Percentiles rank a stretch among this genome's conserved stretches.
Conservation (phyloP, 768 basidiomycete genomes). For the Amylocystis lapponica region DNA sequence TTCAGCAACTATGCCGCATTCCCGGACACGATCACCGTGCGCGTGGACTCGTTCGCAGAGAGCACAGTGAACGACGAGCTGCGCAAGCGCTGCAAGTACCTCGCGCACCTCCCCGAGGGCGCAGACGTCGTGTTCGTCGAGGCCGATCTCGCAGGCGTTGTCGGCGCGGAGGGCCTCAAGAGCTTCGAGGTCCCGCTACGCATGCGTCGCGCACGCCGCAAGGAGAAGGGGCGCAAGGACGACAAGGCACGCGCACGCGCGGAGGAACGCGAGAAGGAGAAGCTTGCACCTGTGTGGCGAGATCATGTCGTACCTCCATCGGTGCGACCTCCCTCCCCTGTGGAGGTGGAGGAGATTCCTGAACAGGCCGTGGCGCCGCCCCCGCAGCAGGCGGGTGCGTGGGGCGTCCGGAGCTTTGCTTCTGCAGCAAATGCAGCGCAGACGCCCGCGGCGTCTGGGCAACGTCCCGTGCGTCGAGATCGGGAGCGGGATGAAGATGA, state of each 20-base stretch:
- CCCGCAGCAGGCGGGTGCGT: slow-evolving; percentile 42
- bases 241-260: slow-evolving; percentile 75
- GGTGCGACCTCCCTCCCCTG: slow-evolving; percentile 39
- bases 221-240: slow-evolving; percentile 82
- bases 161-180: slow-evolving; percentile 69
- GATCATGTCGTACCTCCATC: slow-evolving; percentile 5
- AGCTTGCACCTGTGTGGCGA: slow-evolving; percentile 18
- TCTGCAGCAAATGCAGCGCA: slow-evolving; percentile 45
- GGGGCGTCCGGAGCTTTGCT: slow-evolving; percentile 81
- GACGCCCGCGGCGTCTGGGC: slow-evolving; percentile 7
- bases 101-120: slow-evolving; percentile 85
- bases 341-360: slow-evolving; percentile 47
- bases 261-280: slow-evolving; percentile 67
- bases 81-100: slow-evolving; percentile 92
- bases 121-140: slow-evolving; percentile 94
- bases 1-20: slow-evolving; percentile 78
- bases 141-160: slow-evolving; percentile 72
- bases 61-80: slow-evolving; percentile 88
- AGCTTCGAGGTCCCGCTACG: slow-evolving; percentile 81
- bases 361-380: slow-evolving; percentile 3
- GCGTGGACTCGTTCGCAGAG: slow-evolving; percentile 72
- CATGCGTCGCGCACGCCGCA: slow-evolving; percentile 64
- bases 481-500: slow-evolving; percentile 44
- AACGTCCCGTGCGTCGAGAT: slow-evolving; percentile 20
- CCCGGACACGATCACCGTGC: slow-evolving; percentile 74